Evolutionary conservation across 2,329 filamentous ascomycete genomes (phyloP), one percentile per base, ranked within the genome.

Genomic region (Cladosporium sp.): DNA sequence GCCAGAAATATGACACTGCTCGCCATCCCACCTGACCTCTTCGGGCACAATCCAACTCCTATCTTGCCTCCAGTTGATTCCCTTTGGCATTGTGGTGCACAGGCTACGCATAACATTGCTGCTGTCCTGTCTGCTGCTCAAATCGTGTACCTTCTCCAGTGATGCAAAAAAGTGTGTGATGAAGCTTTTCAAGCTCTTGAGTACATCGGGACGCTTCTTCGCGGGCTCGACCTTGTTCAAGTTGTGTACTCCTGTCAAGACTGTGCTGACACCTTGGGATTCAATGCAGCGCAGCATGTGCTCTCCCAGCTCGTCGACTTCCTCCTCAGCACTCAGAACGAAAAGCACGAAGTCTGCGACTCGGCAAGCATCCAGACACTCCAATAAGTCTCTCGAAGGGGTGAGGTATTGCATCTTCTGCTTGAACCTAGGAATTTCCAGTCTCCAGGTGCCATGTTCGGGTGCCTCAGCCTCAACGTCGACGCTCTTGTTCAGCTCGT

Each of bases 21-120:
- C 78, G 15, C 70, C 72, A 20, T 84, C 80, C 82, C 92, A 96
- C 65, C 84, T 77, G 55, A 96, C 80, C 28, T 92, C 84, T 64
- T 99, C 94, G 4, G 93, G 85, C 59, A 96, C 78, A 88, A 99
- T 90, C 90, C 94, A 99, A 67, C 92, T 96, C 66, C 94, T 84
- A 64, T 96, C 91, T 55, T 99, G 94, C 67, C 94, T 85, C 94
- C 94, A 99, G 63, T 88, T 81, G n/a, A 99, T 84, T 0, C 94
- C 94, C 77, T 96, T 97, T 11, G 94, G 93, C 43, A 88, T 92
- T 37, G 89, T 91, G 64, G 87, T 96, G 80, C 94, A 99, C 15
- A 99, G 78, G 28, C 92, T 93, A 55, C 95, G 85, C 74, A 97
- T 89, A 38, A 96, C 79, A 71, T 97, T 97, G 54, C 91, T 85